These are phyloP conservation scores for Daldinia sp. DNA, from an alignment of 2,329 filamentous ascomycete genomes.

Conservation along the genomic window DNA sequence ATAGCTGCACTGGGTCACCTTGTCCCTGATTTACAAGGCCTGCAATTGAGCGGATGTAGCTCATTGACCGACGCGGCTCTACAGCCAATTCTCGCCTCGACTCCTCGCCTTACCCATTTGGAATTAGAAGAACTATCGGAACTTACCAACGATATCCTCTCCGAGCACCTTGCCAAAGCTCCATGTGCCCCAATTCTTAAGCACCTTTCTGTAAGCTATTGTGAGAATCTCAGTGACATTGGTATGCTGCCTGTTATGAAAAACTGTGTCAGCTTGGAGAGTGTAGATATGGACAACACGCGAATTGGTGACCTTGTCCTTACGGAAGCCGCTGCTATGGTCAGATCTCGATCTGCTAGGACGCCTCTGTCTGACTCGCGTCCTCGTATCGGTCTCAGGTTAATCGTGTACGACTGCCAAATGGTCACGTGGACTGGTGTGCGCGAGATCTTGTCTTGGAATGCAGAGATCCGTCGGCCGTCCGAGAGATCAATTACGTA, in stretches of 20 bases:
- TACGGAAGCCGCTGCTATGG: conserved; percentile 84
- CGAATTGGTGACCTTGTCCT: conserved; percentile 88
- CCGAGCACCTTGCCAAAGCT: conserved; percentile 78
- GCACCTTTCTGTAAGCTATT: conserved; percentile 90
- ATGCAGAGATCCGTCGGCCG: conserved; percentile 76
- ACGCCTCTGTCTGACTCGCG: conserved; percentile 55
- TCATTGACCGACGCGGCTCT: conserved; percentile 80
- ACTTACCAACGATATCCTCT: conserved; percentile 80
- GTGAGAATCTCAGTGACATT: conserved; percentile 83
- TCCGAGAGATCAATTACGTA: conserved; percentile 63
- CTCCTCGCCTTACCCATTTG: conserved; percentile 83
- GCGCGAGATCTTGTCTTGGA: conserved; percentile 85
- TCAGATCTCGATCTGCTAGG: conserved; percentile 71
- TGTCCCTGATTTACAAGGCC: conserved; percentile 82
- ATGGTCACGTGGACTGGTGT: conserved; percentile 94
- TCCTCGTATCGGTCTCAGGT: conserved; percentile 73
- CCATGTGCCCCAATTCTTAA: conserved; percentile 78
- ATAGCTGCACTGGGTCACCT: conserved; percentile 79
- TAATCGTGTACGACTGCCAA: conserved; percentile 91
- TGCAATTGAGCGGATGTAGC: conserved; percentile 85
- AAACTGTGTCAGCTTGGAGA: conserved; percentile 75
- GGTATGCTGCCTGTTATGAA: conserved; percentile 88
- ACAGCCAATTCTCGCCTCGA: conserved; percentile 77
- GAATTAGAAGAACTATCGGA: conserved; percentile 88
- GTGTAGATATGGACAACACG: conserved; percentile 92